phyloP scores from a whole-genome alignment of 1,139 yeast genomes.

The Nematodospora anomalae region DNA sequence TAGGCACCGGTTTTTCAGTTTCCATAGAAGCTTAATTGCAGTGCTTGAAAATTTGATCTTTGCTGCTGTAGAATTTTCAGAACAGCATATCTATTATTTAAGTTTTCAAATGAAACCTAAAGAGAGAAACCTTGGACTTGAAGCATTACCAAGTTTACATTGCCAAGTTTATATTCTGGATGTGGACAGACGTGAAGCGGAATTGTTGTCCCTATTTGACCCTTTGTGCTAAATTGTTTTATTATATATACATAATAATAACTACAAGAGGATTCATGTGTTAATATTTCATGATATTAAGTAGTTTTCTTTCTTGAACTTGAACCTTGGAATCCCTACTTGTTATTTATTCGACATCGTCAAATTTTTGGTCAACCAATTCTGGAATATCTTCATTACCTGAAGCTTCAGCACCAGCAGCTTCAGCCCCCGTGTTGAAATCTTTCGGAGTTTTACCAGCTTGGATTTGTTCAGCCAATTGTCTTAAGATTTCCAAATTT shows the following conservation, averaged over 20 bases:
- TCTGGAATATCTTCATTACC: constrained; percentile 86
- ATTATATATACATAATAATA: not conserved
- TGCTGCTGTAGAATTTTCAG: too few species aligned
- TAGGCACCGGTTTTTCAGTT: too few species aligned
- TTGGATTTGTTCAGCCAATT: constrained; percentile 89
- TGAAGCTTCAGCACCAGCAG: constrained; percentile 45
- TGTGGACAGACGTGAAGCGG: too few species aligned
- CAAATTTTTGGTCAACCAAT: constrained; percentile 92
- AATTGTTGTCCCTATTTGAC: not conserved
- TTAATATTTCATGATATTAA: not conserved
- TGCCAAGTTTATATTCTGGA: too few species aligned
- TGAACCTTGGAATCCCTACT: too few species aligned
- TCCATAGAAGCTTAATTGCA: too few species aligned
- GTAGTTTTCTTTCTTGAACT: not conserved
- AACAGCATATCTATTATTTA: too few species aligned
- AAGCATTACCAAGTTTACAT: too few species aligned
- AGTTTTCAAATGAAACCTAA: too few species aligned
- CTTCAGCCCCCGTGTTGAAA: constrained; percentile 53
- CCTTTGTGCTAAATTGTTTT: not conserved
- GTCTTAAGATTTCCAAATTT: constrained; percentile 84
- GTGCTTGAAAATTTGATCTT: too few species aligned
- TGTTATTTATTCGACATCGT: constrained; percentile 64
- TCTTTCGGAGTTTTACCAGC: constrained; percentile 53
- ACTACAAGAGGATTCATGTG: not conserved
- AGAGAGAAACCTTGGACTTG: too few species aligned